A percentile compares a stretch with the other conserved stretches of the same genome.
Evolutionary conservation across 78 protist genomes (phyloP).

Genomic region (Salpingoeca rosetta): DNA sequence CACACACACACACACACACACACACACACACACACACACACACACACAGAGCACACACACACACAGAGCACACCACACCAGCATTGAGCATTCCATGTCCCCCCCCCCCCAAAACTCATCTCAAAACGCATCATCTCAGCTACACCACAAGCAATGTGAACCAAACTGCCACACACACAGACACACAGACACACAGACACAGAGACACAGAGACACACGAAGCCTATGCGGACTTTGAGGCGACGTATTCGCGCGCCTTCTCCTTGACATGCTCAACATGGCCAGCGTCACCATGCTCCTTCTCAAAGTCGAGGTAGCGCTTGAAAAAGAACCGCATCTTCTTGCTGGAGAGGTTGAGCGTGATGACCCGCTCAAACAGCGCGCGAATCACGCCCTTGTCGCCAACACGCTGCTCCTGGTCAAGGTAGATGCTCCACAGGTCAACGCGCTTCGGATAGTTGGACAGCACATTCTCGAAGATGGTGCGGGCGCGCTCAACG

Average conservation of each 20-base stretch:
- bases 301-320: constrained; percentile 64
- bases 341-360: constrained; percentile 57
- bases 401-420: constrained; percentile 64
- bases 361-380: constrained; percentile 62
- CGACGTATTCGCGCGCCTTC: constrained; percentile 21
- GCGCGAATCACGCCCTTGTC: neutral
- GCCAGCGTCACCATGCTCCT: constrained; percentile 32
- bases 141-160: too few species aligned
- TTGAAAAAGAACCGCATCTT: constrained; percentile 80
- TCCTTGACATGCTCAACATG: constrained; percentile 20
- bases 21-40: too few species aligned
- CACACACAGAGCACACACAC: too few species aligned
- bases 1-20: too few species aligned
- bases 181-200: too few species aligned
- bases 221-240: neutral
- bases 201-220: too few species aligned
- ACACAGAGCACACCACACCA: too few species aligned
- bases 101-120: too few species aligned
- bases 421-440: constrained; percentile 86
- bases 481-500: constrained; percentile 79
- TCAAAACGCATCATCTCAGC: too few species aligned
- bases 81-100: too few species aligned
- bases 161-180: too few species aligned
- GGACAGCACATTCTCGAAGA: constrained; percentile 63
- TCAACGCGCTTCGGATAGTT: constrained; percentile 81